A percentile compares a stretch with the other conserved stretches of the same genome.
Evolutionary conservation across 169 alveolate genomes (phyloP).

Genomic region (Cyclospora cayetanensis): DNA sequence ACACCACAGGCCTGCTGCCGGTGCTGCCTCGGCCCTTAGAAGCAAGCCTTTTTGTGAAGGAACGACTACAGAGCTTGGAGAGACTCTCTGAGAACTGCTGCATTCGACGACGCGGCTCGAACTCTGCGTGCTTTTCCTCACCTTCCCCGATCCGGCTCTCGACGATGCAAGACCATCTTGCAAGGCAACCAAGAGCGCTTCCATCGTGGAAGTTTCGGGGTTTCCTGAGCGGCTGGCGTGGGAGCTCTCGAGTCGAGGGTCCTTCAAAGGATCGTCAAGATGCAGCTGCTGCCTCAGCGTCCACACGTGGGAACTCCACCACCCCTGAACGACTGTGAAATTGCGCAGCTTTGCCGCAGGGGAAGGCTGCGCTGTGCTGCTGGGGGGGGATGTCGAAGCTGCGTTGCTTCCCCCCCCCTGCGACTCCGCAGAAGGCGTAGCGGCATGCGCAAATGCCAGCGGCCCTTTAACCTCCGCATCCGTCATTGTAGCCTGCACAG

Average conservation of each 20-base stretch:
- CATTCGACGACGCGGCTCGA: too few relatives aligned
- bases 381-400: too few relatives aligned
- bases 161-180: slow-evolving; percentile 37
- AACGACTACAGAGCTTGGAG: too few relatives aligned
- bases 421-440: not conserved
- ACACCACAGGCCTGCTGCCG: too few relatives aligned
- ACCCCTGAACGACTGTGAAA: slow-evolving; percentile 55
- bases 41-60: too few relatives aligned
- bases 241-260: slow-evolving; percentile 10
- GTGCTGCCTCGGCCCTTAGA: too few relatives aligned
- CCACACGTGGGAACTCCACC: slow-evolving; percentile 54
- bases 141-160: slow-evolving; percentile 5
- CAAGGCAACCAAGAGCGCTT: slow-evolving; percentile 4
- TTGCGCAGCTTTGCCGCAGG: slow-evolving; percentile 35
- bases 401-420: not conserved
- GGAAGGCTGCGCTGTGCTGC: too few relatives aligned
- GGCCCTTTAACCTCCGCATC: slow-evolving; percentile 46
- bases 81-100: too few relatives aligned
- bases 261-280: slow-evolving; percentile 21
- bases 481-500: slow-evolving; percentile 46
- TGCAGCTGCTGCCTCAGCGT: slow-evolving; percentile 30
- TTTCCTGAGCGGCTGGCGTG: not conserved
- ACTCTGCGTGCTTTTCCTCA: too few relatives aligned
- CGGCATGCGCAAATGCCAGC: not conserved
- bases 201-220: not conserved